Evolutionary conservation across 2,329 filamentous ascomycete genomes (phyloP).

Genomic region (Rosellinia necatrix): DNA sequence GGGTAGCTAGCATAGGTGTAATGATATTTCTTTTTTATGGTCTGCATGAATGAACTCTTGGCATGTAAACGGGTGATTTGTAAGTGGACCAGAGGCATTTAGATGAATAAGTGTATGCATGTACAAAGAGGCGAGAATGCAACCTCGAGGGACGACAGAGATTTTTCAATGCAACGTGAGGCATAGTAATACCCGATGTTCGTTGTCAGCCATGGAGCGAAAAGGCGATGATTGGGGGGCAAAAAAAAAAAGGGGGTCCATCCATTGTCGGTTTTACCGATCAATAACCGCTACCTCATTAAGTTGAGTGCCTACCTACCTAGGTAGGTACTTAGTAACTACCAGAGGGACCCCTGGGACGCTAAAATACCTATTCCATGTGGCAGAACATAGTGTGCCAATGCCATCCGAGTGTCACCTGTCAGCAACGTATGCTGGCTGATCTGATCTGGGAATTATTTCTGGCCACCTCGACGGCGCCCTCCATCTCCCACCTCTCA

Average conservation of each 20-base stretch:
- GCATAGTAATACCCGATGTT: conserved; percentile 5
- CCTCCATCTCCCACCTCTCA: not conserved
- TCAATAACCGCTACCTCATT: conserved; percentile 18
- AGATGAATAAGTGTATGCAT: conserved; percentile 25
- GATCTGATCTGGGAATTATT: conserved; percentile 1
- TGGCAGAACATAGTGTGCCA: not conserved
- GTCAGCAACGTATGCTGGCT: conserved; percentile 22
- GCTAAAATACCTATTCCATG: not conserved
- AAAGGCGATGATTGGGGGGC: conserved; percentile 7
- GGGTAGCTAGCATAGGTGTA: conserved; percentile 38
- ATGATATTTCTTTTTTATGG: conserved; percentile 30
- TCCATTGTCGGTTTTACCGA: conserved; percentile 22
- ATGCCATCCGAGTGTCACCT: conserved; percentile 14
- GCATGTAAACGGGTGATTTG: not conserved
- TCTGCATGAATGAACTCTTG: conserved; percentile 21
- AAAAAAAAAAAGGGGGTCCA: conserved; percentile 3
- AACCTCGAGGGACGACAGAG: conserved; percentile 7
- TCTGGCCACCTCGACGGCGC: conserved; percentile 23
- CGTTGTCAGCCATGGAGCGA: not conserved
- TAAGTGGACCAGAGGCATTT: not conserved
- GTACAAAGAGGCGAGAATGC: not conserved
- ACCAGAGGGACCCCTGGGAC: not conserved
- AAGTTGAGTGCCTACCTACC: too few relatives aligned
- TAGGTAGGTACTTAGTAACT: too few relatives aligned
- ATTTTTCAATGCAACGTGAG: conserved; percentile 22